Conservation (phyloP, 1,284 basidiomycete genomes). For the Leccinum pachyderme region DNA sequence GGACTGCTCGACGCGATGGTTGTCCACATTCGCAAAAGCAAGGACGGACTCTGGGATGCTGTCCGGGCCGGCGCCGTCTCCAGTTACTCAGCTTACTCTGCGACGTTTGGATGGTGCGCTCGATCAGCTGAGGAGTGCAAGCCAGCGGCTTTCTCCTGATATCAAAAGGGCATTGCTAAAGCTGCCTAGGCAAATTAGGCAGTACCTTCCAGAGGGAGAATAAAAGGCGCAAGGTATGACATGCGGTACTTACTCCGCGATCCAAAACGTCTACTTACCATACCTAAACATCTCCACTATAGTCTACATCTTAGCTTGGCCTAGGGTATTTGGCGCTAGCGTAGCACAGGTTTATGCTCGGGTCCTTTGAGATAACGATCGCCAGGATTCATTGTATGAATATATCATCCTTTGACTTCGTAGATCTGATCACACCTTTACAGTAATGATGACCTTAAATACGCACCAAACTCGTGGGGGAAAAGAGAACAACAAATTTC, state of each 20-base stretch:
- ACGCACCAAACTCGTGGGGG: too few species aligned
- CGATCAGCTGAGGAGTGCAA: neutral
- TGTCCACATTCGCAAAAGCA: neutral
- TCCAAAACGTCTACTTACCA: neutral
- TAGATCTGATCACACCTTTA: too few species aligned
- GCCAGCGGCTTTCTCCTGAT: neutral
- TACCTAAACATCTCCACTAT: neutral
- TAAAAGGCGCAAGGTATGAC: neutral
- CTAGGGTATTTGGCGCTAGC: neutral
- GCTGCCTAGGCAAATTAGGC: conserved; percentile 39
- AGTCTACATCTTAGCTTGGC: neutral
- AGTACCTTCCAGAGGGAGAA: conserved; percentile 4
- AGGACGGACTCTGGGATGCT: neutral
- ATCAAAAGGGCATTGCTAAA: conserved; percentile 3
- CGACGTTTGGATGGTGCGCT: neutral
- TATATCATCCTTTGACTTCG: too few species aligned
- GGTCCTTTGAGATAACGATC: conserved; percentile 17
- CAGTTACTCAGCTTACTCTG: neutral
- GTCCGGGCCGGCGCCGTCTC: neutral
- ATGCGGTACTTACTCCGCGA: neutral
- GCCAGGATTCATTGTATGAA: conserved; percentile 1
- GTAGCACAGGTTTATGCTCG: neutral
- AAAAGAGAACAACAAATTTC: too few species aligned
- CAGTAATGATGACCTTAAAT: too few species aligned
- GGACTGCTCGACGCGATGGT: conserved; percentile 4